phyloP scores from a whole-genome alignment of 352 stramenopile genomes.

The Phytopythium chamaehyphon region DNA sequence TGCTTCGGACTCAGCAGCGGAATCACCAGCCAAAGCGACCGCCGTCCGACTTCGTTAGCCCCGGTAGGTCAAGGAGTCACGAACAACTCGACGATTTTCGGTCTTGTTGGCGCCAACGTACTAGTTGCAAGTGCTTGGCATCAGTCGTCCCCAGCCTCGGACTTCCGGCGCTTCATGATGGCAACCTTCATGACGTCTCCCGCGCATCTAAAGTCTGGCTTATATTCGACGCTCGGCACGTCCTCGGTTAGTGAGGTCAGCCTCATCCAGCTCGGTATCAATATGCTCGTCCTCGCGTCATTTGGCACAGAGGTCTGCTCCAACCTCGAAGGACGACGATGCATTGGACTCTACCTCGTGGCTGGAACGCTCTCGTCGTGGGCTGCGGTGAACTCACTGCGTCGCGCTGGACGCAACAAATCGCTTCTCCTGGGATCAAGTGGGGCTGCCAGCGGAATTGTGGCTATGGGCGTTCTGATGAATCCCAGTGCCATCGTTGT shows the following conservation, averaged over 20 bases:
- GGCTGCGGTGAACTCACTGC: too few species aligned
- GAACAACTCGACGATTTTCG: too few species aligned
- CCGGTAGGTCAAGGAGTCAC: too few species aligned
- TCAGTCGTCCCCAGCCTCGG: too few species aligned
- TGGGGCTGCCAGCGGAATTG: too few species aligned
- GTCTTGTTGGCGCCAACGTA: constrained; percentile 3
- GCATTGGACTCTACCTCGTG: background rate
- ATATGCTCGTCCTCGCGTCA: background rate
- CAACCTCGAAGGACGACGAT: background rate
- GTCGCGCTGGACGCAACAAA: too few species aligned
- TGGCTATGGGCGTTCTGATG: background rate
- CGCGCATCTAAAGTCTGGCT: background rate
- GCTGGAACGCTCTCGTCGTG: background rate
- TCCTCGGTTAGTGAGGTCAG: background rate
- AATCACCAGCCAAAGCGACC: too few species aligned
- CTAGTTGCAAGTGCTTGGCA: too few species aligned
- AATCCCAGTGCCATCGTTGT: background rate
- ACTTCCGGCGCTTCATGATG: background rate
- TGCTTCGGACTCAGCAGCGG: too few species aligned
- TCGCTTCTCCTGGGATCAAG: too few species aligned
- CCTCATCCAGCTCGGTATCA: background rate
- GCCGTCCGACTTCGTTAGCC: too few species aligned
- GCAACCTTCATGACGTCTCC: background rate
- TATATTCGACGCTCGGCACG: background rate
- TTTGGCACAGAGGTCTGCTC: background rate